Base-by-base conservation (phyloP, 1,284 basidiomycete genomes). In the Boletellus deceptivus region DNA sequence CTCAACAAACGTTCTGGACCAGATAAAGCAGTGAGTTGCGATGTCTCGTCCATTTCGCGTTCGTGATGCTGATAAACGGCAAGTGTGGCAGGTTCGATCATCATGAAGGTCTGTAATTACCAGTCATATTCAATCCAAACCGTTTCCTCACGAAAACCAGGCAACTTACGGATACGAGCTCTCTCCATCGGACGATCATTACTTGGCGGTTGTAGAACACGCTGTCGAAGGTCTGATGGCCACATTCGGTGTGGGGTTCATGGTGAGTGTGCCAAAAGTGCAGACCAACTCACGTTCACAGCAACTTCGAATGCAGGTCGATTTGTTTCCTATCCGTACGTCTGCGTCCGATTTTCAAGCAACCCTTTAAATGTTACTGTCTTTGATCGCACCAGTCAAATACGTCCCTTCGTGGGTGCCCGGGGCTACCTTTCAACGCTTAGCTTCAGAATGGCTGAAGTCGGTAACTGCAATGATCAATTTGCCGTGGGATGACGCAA, bases 351-450 rank as follows among this genome's bases (percentile, higher is more conserved):
- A 29, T 8, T 29, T 10, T 29, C 29, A 29, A 13, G 29, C 9
- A 20, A 20, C 20, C 20, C 20, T 20, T 20, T 2, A 6, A 10
- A 2, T 5, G 4, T 27, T 27, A 7, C 9, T 29, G 29, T 2
- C 9, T 10, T 4, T 18, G 8, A 4, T 18, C 38, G 33, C 13
- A n/a, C 20, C 20, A 43, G 48, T 49, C 18, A 49, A 43, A 49
- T 37, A 51, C n/a, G n/a, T 51, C 13, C 50, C 50, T 38, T 47
- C 44, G 22, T 51, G 50, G 50, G 11, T 47, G 11, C 50, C 45
- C 25, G 50, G 45, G 4, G 50, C 45, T 18, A 11, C 20, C 6
- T 51, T 51, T 31, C 44, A 51, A 43, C 44, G 49, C 5, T 24
- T 46, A 17, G 50, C 50, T 16, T 31, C 40, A 3, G 45, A 39